Evolutionary conservation across 805 yeast species (phyloP).

Genomic region (Starmerella apis): DNA sequence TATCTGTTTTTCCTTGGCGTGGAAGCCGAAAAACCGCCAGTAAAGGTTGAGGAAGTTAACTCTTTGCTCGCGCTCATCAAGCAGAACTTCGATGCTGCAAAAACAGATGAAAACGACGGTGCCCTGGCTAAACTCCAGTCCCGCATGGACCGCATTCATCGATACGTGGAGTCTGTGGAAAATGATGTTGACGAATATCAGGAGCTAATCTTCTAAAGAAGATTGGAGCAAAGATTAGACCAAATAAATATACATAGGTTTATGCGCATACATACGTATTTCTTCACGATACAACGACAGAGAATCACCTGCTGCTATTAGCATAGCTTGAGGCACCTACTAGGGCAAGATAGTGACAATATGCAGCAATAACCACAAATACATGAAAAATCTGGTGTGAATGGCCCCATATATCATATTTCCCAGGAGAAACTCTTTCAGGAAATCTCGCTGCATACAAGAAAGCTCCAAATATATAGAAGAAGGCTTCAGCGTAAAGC

Average conservation of each 20-base stretch:
- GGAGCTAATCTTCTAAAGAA: constrained; percentile 6
- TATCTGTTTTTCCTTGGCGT: constrained; percentile 77
- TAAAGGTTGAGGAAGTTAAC: constrained; percentile 66
- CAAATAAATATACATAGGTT: too few species aligned
- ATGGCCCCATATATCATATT: constrained; percentile 60
- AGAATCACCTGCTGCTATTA: background rate
- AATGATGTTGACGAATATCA: constrained; percentile 31
- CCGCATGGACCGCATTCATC: constrained; percentile 5
- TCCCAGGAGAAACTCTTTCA: constrained; percentile 55
- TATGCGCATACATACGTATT: too few species aligned
- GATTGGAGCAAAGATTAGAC: background rate
- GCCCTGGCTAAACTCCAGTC: constrained; percentile 1
- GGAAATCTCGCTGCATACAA: constrained; percentile 73
- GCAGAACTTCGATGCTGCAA: constrained; percentile 31
- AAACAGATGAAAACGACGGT: constrained; percentile 29
- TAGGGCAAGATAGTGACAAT: constrained; percentile 46
- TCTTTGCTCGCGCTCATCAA: constrained; percentile 73
- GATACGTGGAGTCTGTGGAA: constrained; percentile 5
- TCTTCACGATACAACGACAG: too few species aligned
- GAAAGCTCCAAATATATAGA: constrained; percentile 69
- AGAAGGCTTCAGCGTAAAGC: constrained; percentile 58
- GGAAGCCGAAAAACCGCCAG: constrained; percentile 45
- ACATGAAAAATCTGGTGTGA: constrained; percentile 80
- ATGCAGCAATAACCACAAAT: constrained; percentile 64
- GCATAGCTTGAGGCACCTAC: constrained; percentile 7